These are phyloP conservation scores for Panaeolus cyanescens DNA, from an alignment of 768 basidiomycete species.

Conservation along the genomic window DNA sequence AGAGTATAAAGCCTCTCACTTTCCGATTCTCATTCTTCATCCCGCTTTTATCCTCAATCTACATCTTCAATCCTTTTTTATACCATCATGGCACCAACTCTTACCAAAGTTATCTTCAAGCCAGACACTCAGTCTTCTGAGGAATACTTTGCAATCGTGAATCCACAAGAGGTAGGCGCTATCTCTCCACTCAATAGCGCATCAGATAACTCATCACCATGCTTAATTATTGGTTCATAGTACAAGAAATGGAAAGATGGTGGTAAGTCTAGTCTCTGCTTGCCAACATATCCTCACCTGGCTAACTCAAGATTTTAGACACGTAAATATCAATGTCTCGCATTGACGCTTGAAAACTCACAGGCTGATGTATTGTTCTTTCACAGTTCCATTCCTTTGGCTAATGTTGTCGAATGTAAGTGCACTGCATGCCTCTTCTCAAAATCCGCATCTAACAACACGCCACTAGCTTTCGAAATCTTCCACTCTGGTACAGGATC, in stretches of 20 bases:
- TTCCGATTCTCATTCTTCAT: background rate
- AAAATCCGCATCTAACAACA: background rate
- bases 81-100: slow-evolving; percentile 42
- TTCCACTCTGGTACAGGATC: slow-evolving; percentile 72
- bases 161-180: slow-evolving; percentile 57
- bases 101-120: slow-evolving; percentile 80
- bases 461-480: slow-evolving; percentile 61
- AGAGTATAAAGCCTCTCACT: slow-evolving; percentile 17
- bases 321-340: slow-evolving; percentile 49
- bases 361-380: slow-evolving; percentile 18
- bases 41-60: background rate
- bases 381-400: slow-evolving; percentile 64
- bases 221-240: slow-evolving; percentile 33
- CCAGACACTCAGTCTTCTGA: slow-evolving; percentile 71
- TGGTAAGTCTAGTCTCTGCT: slow-evolving; percentile 47
- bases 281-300: slow-evolving; percentile 12
- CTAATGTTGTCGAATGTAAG: slow-evolving; percentile 84
- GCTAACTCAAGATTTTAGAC: slow-evolving; percentile 45
- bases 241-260: slow-evolving; percentile 79
- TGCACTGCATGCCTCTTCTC: slow-evolving; percentile 2
- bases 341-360: slow-evolving; percentile 3
- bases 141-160: slow-evolving; percentile 72
- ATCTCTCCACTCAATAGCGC: slow-evolving; percentile 5
- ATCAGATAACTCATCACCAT: slow-evolving; percentile 9
- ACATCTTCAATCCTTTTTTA: slow-evolving; percentile 15